Conservation (phyloP, 257 asterid genomes). For the Fraxinus americana region DNA sequence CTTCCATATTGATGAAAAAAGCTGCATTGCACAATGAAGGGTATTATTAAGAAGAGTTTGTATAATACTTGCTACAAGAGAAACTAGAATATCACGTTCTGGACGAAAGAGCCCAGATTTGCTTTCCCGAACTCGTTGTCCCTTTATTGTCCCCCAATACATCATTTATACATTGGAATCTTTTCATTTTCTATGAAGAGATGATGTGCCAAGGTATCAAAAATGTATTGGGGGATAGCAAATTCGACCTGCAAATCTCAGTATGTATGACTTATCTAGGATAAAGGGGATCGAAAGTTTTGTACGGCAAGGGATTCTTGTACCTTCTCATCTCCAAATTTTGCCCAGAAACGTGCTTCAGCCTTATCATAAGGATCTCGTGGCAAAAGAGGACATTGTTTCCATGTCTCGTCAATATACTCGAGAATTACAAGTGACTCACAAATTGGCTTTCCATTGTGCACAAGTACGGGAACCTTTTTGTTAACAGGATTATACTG, state of each 20-base stretch:
- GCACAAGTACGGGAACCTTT: conserved; percentile 68
- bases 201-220: not conserved
- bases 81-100: not conserved
- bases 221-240: not conserved
- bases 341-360: conserved; percentile 70
- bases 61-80: not conserved
- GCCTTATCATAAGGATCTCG: conserved; percentile 67
- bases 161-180: not conserved
- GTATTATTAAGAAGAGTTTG: not conserved
- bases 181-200: not conserved
- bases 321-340: conserved; percentile 74
- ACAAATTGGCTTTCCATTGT: conserved; percentile 65
- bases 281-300: not conserved
- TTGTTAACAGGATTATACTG: conserved; percentile 60
- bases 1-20: conserved; percentile 42
- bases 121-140: not conserved
- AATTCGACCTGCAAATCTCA: not conserved
- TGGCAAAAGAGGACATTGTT: conserved; percentile 59
- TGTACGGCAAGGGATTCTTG: not conserved
- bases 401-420: conserved; percentile 72
- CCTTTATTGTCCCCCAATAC: no score
- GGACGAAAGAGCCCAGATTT: not conserved
- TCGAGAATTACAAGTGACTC: conserved; percentile 83
- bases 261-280: not conserved
- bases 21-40: conserved; percentile 33